Conservation (phyloP, 768 basidiomycete species). For the Serendipita indica region DNA sequence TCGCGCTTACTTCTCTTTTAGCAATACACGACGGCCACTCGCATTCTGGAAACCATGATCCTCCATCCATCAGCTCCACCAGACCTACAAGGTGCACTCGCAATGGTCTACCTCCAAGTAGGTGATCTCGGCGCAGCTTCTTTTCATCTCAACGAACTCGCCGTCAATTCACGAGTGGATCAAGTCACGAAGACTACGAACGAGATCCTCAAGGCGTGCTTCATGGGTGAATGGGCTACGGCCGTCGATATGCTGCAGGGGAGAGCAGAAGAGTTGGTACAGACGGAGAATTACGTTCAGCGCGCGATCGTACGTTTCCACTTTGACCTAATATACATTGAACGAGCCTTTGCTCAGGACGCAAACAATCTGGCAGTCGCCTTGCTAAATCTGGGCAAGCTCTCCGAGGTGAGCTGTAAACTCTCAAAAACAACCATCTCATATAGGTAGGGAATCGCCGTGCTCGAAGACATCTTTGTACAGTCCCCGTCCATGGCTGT, state of each 20-base stretch:
- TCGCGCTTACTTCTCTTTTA: constrained; percentile 19
- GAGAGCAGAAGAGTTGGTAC: constrained; percentile 39
- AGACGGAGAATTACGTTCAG: constrained; percentile 36
- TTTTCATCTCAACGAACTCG: constrained; percentile 40
- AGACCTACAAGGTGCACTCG: constrained; percentile 52
- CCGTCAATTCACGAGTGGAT: constrained; percentile 29
- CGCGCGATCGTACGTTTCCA: not conserved
- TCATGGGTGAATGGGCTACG: constrained; percentile 44
- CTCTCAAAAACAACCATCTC: not conserved
- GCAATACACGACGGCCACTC: constrained; percentile 57
- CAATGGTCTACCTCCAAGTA: constrained; percentile 57
- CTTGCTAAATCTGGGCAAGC: constrained; percentile 49
- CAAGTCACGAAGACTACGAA: constrained; percentile 49
- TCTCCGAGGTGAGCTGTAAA: constrained; percentile 43
- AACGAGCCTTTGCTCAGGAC: constrained; percentile 29
- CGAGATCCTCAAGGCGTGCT: constrained; percentile 18
- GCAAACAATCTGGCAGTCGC: constrained; percentile 66
- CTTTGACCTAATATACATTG: not conserved
- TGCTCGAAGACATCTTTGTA: constrained; percentile 46
- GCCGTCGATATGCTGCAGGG: constrained; percentile 35
- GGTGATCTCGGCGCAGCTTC: constrained; percentile 49
- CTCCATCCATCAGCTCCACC: constrained; percentile 29
- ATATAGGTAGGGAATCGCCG: constrained; percentile 43
- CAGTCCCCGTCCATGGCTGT: constrained; percentile 56
- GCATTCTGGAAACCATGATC: constrained; percentile 40